These are phyloP conservation scores for Lyophyllum semitale DNA, from an alignment of 768 basidiomycete genomes.

Conservation along the genomic window DNA sequence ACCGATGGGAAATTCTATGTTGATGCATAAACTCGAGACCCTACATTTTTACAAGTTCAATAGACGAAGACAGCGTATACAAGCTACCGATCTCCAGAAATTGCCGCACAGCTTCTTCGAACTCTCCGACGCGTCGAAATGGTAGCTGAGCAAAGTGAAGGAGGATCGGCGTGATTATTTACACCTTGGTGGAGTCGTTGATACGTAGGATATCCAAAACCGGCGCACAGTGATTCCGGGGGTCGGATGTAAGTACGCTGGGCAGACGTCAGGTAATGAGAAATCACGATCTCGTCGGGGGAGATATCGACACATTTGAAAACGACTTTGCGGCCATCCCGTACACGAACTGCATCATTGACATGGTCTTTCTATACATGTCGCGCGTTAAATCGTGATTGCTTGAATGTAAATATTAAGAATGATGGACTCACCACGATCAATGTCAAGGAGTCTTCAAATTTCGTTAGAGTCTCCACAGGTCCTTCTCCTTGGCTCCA, in stretches of 20 bases:
- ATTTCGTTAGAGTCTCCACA: no score
- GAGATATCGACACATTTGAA: constrained; percentile 1
- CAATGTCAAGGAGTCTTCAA: no score
- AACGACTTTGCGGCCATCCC: constrained; percentile 10
- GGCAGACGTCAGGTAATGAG: no score
- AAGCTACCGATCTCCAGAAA: constrained; percentile 10
- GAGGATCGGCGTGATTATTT: constrained; percentile 18
- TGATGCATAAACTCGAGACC: constrained; percentile 15
- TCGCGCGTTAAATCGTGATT: background rate
- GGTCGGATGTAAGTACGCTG: constrained; percentile 1
- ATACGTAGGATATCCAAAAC: constrained; percentile 13
- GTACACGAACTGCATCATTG: constrained; percentile 3
- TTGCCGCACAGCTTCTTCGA: constrained; percentile 14
- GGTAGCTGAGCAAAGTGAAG: constrained; percentile 1
- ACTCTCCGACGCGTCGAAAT: constrained; percentile 14
- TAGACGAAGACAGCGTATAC: background rate
- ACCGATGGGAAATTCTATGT: constrained; percentile 12
- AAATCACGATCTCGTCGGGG: constrained; percentile 1
- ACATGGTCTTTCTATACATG: no score
- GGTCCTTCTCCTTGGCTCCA: constrained; percentile 1
- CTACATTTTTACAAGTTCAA: background rate
- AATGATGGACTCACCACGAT: background rate
- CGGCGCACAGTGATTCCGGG: constrained; percentile 14
- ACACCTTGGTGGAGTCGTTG: constrained; percentile 1
- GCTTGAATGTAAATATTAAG: background rate